A percentile compares a stretch with the other conserved stretches of the same genome.
Evolutionary conservation across 257 asterid genomes (phyloP).

Genomic region (Ballota nigra): DNA sequence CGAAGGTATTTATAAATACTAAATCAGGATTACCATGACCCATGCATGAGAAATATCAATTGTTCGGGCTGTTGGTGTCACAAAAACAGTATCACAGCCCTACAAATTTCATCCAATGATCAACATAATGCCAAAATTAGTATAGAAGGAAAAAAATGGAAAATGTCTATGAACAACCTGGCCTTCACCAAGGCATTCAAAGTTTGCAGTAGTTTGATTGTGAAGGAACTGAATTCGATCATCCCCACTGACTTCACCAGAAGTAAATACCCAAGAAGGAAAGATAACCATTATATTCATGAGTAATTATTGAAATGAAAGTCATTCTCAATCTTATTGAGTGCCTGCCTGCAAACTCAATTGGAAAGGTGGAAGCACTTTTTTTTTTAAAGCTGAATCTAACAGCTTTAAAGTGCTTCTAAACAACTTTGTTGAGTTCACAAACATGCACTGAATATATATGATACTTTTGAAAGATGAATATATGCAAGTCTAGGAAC

Average conservation of each 20-base stretch:
- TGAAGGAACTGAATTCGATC: slow-evolving; percentile 92
- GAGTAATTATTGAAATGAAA: not conserved
- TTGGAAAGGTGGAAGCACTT: too few species aligned
- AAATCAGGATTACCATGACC: slow-evolving; percentile 70
- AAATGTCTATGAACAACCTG: slow-evolving; percentile 56
- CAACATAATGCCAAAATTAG: not conserved
- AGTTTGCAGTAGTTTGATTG: slow-evolving; percentile 95
- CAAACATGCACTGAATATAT: too few species aligned
- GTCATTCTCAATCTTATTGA: not conserved
- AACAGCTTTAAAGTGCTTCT: too few species aligned
- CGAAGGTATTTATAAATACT: slow-evolving; percentile 9
- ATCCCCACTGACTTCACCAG: slow-evolving; percentile 80
- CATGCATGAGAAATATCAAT: slow-evolving; percentile 88
- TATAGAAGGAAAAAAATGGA: not conserved
- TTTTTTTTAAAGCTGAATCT: too few species aligned
- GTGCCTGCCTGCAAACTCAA: too few species aligned
- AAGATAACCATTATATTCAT: slow-evolving; percentile 10
- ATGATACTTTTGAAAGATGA: not conserved
- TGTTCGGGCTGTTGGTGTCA: slow-evolving; percentile 95
- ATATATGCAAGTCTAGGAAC: not conserved
- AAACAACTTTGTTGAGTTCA: too few species aligned
- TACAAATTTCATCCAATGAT: slow-evolving; percentile 32
- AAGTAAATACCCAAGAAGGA: slow-evolving; percentile 27
- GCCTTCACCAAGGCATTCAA: slow-evolving; percentile 79
- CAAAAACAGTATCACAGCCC: slow-evolving; percentile 97